Evolutionary conservation across 2,329 filamentous ascomycete genomes (phyloP).

Genomic region (Fusarium brevicatenulatum): DNA sequence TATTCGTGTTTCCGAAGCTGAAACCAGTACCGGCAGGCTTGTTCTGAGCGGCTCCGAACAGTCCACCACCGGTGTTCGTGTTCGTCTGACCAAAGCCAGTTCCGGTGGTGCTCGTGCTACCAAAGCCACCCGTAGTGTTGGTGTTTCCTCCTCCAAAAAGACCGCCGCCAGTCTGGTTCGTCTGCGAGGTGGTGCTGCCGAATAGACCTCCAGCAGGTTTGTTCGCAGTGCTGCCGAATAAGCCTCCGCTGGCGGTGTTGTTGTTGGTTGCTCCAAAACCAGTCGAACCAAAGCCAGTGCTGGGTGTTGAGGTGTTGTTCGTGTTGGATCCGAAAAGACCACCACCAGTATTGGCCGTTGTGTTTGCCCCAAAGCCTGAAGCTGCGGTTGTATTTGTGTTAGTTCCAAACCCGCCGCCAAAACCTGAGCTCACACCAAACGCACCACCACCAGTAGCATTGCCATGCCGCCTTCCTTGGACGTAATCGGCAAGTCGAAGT

Average conservation of each 20-base stretch:
- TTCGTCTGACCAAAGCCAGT: conserved; percentile 53
- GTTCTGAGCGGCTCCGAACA: conserved; percentile 57
- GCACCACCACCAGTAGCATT: conserved; percentile 85
- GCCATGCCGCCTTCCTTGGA: conserved; percentile 84
- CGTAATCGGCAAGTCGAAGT: conserved; percentile 85
- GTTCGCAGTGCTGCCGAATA: conserved; percentile 47
- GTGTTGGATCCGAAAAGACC: conserved; percentile 52
- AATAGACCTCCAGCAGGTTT: conserved; percentile 53
- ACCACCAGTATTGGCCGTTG: conserved; percentile 49
- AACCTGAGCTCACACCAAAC: conserved; percentile 73
- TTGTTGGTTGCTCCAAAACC: conserved; percentile 55
- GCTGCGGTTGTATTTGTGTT: conserved; percentile 42
- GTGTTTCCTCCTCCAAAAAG: conserved; percentile 42
- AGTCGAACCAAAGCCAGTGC: conserved; percentile 42
- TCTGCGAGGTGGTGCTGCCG: conserved; percentile 39
- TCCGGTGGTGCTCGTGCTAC: conserved; percentile 39
- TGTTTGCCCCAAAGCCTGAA: conserved; percentile 59
- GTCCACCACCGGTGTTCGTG: conserved; percentile 46
- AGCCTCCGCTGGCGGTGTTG: conserved; percentile 42
- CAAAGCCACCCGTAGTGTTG: conserved; percentile 31
- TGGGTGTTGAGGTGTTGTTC: conserved; percentile 43
- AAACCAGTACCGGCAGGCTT: conserved; percentile 52
- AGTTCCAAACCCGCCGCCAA: conserved; percentile 63
- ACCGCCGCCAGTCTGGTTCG: conserved; percentile 40
- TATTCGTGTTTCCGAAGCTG: conserved; percentile 56